phyloP scores from a whole-genome alignment of 1,139 yeast genomes.

The Kazachstania sp. region DNA sequence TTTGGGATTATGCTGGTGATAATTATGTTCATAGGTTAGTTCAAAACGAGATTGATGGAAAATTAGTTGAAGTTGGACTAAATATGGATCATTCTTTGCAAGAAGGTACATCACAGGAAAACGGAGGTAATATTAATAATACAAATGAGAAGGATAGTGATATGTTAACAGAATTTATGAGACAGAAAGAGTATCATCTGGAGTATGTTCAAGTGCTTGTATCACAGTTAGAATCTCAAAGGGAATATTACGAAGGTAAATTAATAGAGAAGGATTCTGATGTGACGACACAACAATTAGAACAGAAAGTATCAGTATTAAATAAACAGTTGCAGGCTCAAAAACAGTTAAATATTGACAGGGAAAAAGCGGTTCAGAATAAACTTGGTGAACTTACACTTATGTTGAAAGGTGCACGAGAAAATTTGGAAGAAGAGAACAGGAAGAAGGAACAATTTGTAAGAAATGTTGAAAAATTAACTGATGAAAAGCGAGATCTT shows the following conservation, averaged over 20 bases:
- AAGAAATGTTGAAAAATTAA: slow-evolving; percentile 34
- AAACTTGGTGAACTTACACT: slow-evolving; percentile 40
- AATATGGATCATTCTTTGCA: neutral
- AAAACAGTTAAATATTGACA: slow-evolving; percentile 4
- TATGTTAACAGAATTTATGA: slow-evolving; percentile 31
- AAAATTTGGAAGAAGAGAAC: slow-evolving; percentile 46
- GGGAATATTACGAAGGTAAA: slow-evolving; percentile 70
- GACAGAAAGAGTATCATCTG: slow-evolving; percentile 50
- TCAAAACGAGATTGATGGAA: slow-evolving; percentile 80
- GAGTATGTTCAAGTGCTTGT: slow-evolving; percentile 75
- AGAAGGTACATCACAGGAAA: neutral
- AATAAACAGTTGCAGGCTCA: slow-evolving; percentile 12
- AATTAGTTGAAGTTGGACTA: slow-evolving; percentile 53
- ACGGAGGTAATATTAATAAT: neutral
- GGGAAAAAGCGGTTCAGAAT: slow-evolving; percentile 9
- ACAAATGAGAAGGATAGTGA: slow-evolving; percentile 18
- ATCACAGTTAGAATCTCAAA: slow-evolving; percentile 80
- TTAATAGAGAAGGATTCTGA: slow-evolving; percentile 34
- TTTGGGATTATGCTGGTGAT: slow-evolving; percentile 95
- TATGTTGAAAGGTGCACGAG: slow-evolving; percentile 48
- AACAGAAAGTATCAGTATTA: slow-evolving; percentile 19
- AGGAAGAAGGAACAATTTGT: slow-evolving; percentile 36
- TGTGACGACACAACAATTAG: neutral
- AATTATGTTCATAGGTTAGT: slow-evolving; percentile 81
- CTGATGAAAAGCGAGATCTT: slow-evolving; percentile 29